A percentile compares a stretch with the other conserved stretches of the same genome.
These are phyloP conservation scores for Emericellopsis terricola DNA, from an alignment of 495 filamentous ascomycete species.

Conservation along the genomic window DNA sequence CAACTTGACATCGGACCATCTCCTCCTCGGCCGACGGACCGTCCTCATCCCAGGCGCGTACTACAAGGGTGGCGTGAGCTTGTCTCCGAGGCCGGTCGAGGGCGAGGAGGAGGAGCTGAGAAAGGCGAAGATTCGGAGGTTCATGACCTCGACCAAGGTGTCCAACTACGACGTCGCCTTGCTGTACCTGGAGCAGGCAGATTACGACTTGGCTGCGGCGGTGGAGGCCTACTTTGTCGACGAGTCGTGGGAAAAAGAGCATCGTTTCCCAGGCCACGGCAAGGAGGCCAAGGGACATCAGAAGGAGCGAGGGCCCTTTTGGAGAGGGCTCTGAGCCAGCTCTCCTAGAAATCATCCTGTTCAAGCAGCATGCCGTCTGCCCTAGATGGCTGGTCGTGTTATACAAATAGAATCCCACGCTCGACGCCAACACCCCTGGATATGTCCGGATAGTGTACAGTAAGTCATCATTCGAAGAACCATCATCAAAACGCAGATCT, in stretches of 20 bases:
- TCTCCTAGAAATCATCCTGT: too few relatives aligned
- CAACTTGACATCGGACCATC: slow-evolving; percentile 42
- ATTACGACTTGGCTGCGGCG: slow-evolving; percentile 45
- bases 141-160: slow-evolving; percentile 54
- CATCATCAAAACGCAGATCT: slow-evolving; percentile 55
- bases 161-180: slow-evolving; percentile 56
- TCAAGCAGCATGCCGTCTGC: slow-evolving; percentile 1
- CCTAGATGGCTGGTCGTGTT: not conserved
- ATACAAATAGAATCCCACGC: not conserved
- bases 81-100: slow-evolving; percentile 47
- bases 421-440: slow-evolving; percentile 2
- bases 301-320: slow-evolving; percentile 3
- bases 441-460: not conserved
- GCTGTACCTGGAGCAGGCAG: slow-evolving; percentile 46
- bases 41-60: slow-evolving; percentile 47
- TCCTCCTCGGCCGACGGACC: slow-evolving; percentile 44
- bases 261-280: slow-evolving; percentile 32
- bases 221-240: slow-evolving; percentile 43
- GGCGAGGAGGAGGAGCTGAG: slow-evolving; percentile 49
- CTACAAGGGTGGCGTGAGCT: slow-evolving; percentile 41
- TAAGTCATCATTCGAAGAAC: not conserved
- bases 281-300: slow-evolving; percentile 10
- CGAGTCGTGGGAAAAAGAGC: slow-evolving; percentile 50
- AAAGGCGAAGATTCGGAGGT: slow-evolving; percentile 46
- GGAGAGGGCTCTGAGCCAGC: slow-evolving; percentile 1